Conservation (phyloP, 352 stramenopile genomes). For the Globisporangium uncinulatum region DNA sequence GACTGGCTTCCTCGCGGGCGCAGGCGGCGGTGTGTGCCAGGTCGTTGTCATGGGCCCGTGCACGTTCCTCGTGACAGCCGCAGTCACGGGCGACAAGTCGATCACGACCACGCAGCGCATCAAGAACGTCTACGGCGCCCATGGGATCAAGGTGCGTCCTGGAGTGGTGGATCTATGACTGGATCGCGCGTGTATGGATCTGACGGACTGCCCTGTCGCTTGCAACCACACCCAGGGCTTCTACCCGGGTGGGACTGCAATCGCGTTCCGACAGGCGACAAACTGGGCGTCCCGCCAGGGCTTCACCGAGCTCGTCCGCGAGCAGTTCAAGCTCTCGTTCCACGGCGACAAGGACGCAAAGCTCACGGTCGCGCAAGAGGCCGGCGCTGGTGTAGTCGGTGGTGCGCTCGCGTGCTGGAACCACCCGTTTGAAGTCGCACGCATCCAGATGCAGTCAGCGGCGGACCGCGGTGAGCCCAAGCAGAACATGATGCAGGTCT, state of each 20-base stretch:
- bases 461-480: slow-evolving; percentile 85
- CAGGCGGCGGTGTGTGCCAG: slow-evolving; percentile 84
- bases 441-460: slow-evolving; percentile 90
- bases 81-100: slow-evolving; percentile 87
- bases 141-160: slow-evolving; percentile 58
- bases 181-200: neutral
- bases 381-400: slow-evolving; percentile 79
- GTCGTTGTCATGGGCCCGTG: slow-evolving; percentile 88
- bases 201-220: neutral
- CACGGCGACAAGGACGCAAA: slow-evolving; percentile 83
- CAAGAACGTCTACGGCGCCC: slow-evolving; percentile 74
- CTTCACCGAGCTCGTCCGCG: slow-evolving; percentile 87
- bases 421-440: slow-evolving; percentile 89
- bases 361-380: slow-evolving; percentile 85
- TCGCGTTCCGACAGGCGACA: slow-evolving; percentile 88
- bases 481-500: slow-evolving; percentile 89
- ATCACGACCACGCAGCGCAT: slow-evolving; percentile 83
- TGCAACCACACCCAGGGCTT: slow-evolving; percentile 41
- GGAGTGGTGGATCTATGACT: neutral
- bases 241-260: slow-evolving; percentile 87
- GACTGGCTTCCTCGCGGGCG: slow-evolving; percentile 80
- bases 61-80: slow-evolving; percentile 88
- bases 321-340: slow-evolving; percentile 79
- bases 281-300: slow-evolving; percentile 90
- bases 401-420: slow-evolving; percentile 89